phyloP scores from a whole-genome alignment of 2,329 filamentous ascomycete species.

The Trichoderma brevicompactum region DNA sequence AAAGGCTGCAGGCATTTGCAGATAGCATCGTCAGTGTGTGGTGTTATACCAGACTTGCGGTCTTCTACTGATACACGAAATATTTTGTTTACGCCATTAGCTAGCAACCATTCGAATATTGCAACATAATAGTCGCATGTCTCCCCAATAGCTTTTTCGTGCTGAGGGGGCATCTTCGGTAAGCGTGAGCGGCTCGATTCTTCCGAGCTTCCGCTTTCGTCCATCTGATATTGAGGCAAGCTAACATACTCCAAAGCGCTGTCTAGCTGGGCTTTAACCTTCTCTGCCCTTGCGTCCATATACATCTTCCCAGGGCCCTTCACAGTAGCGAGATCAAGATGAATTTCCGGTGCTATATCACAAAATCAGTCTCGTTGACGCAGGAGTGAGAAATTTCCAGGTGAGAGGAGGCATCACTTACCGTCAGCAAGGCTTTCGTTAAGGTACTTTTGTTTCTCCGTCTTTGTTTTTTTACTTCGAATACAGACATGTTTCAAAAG shows the following conservation, averaged over 20 bases:
- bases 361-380: no score
- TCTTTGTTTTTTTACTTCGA: no score
- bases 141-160: no score
- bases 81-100: not conserved
- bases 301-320: not conserved
- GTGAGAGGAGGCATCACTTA: no score
- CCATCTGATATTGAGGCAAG: no score
- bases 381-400: no score
- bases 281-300: not conserved
- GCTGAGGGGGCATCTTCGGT: no score
- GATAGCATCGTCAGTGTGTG: not conserved
- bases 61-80: not conserved
- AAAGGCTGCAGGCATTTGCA: not conserved
- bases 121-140: no score
- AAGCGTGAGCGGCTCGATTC: no score
- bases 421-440: no score
- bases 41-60: not conserved
- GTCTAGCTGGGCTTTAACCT: not conserved
- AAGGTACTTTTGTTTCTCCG: no score
- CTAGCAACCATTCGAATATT: not conserved
- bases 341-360: not conserved
- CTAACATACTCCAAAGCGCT: not conserved
- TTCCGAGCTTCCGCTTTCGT: no score
- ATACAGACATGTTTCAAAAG: not conserved
- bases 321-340: not conserved